Percentiles rank a stretch among this genome's conserved stretches.
These are phyloP conservation scores for Morella rubra DNA, from an alignment of 306 rosid genomes.

Conservation along the genomic window DNA sequence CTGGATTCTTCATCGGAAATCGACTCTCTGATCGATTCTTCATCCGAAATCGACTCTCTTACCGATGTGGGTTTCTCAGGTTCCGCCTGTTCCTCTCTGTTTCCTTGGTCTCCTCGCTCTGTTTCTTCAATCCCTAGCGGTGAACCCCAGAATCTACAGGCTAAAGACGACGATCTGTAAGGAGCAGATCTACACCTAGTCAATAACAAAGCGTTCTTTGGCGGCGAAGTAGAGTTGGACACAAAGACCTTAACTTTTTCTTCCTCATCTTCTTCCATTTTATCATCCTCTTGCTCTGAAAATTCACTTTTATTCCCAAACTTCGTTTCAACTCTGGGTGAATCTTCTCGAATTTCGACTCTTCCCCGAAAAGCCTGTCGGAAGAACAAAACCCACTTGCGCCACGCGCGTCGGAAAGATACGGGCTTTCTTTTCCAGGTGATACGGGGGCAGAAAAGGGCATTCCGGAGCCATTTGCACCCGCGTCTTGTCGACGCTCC, in stretches of 20 bases:
- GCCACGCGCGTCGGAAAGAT: slow-evolving; percentile 42
- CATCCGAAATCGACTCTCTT: slow-evolving; percentile 39
- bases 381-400: slow-evolving; percentile 47
- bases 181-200: slow-evolving; percentile 88
- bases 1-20: slow-evolving; percentile 35
- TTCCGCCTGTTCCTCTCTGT: slow-evolving; percentile 24
- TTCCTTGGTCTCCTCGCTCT: slow-evolving; percentile 25
- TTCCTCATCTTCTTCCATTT: slow-evolving; percentile 13
- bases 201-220: slow-evolving; percentile 65
- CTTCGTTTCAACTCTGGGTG: slow-evolving; percentile 29
- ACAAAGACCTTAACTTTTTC: slow-evolving; percentile 24
- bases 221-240: slow-evolving; percentile 41
- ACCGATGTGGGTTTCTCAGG: slow-evolving; percentile 28
- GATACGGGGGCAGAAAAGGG: slow-evolving; percentile 39
- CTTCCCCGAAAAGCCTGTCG: slow-evolving; percentile 39
- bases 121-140: slow-evolving; percentile 37
- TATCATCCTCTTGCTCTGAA: slow-evolving; percentile 30
- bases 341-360: slow-evolving; percentile 19
- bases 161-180: slow-evolving; percentile 66
- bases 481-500: slow-evolving; percentile 22
- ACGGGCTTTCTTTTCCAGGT: slow-evolving; percentile 34
- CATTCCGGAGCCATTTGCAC: slow-evolving; percentile 47
- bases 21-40: slow-evolving; percentile 36
- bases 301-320: slow-evolving; percentile 19
- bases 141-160: slow-evolving; percentile 62